phyloP scores from a whole-genome alignment of 768 basidiomycete species.

The Lyophyllum shimeji region DNA sequence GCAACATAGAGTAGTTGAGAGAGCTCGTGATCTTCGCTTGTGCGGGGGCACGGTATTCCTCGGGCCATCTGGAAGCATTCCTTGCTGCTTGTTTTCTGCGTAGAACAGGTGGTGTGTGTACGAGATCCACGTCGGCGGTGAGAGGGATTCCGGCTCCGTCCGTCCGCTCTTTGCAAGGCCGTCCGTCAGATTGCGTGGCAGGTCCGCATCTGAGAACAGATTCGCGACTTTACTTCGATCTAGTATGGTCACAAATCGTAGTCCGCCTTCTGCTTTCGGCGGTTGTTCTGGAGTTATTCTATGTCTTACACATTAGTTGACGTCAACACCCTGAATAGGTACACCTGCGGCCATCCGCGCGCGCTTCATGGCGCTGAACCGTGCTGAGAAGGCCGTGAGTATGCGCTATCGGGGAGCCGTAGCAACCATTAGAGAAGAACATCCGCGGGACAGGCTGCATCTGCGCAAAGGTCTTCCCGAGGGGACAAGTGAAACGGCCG shows the following conservation, averaged over 20 bases:
- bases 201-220: background rate
- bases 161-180: background rate
- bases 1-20: no score
- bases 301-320: background rate
- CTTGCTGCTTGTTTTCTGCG: background rate
- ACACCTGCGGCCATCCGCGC: background rate
- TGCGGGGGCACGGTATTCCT: no score
- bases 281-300: background rate
- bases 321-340: background rate
- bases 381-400: background rate
- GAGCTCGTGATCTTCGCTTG: no score
- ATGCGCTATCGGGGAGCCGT: no score
- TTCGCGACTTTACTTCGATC: background rate
- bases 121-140: background rate
- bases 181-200: background rate
- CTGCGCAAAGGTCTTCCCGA: no score
- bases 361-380: no score
- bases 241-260: background rate
- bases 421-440: no score
- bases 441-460: no score
- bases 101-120: background rate
- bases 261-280: background rate
- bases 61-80: no score
- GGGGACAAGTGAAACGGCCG: background rate
- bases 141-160: background rate